Conservation (phyloP, 2,329 filamentous ascomycete genomes). For the Neopestalotiopsis clavispora region DNA sequence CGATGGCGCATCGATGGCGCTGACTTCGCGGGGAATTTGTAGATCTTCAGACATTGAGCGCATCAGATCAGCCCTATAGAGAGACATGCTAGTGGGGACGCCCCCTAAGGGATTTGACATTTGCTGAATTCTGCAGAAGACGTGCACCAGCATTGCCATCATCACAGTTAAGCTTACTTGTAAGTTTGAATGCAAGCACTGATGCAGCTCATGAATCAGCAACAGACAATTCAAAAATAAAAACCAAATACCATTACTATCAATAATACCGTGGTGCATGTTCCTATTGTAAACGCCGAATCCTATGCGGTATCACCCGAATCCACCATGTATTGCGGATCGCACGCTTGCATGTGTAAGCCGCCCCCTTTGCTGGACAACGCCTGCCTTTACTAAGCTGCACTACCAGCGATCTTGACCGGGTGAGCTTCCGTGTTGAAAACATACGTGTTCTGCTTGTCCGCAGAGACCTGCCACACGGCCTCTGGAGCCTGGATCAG, state of each 20-base stretch:
- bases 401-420: constrained; percentile 32
- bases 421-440: constrained; percentile 54
- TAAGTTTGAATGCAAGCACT: background rate
- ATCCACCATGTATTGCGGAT: background rate
- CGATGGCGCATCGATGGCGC: background rate
- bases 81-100: background rate
- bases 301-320: background rate
- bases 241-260: background rate
- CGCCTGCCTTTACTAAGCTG: constrained; percentile 23
- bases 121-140: background rate
- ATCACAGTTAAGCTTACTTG: background rate
- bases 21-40: background rate
- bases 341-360: background rate
- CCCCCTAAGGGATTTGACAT: background rate
- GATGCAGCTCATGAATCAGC: background rate
- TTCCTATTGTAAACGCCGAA: background rate
- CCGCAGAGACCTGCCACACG: constrained; percentile 52
- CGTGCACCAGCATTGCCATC: background rate
- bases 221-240: background rate
- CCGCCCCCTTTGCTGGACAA: background rate
- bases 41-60: background rate
- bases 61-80: background rate
- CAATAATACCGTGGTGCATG: background rate
- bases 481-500: constrained; percentile 70
- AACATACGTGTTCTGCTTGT: constrained; percentile 51